These are phyloP conservation scores for Colletotrichum phormii DNA, from an alignment of 2,329 filamentous ascomycete genomes.

Conservation along the genomic window DNA sequence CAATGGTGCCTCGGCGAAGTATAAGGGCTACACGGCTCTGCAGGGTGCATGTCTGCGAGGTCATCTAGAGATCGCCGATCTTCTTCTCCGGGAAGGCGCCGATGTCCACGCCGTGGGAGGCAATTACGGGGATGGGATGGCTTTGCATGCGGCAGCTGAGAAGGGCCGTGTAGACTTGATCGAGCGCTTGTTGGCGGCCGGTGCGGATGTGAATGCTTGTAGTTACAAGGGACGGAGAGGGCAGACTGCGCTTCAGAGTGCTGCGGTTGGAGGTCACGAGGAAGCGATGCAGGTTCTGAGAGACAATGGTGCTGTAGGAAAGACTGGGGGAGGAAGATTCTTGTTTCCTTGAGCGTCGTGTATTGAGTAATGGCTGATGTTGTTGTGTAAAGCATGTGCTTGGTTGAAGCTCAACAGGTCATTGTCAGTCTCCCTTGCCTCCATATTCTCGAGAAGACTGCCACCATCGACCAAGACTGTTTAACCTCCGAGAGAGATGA, in stretches of 20 bases:
- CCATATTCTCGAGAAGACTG: background rate
- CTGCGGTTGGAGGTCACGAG: background rate
- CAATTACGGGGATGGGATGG: slow-evolving; percentile 30
- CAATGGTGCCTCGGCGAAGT: slow-evolving; percentile 32
- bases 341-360: background rate
- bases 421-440: background rate
- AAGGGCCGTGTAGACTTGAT: slow-evolving; percentile 36
- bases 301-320: background rate
- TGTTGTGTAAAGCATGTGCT: background rate
- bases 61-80: slow-evolving; percentile 45
- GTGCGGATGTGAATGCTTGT: slow-evolving; percentile 49
- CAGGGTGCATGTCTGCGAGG: slow-evolving; percentile 48
- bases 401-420: background rate
- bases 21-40: slow-evolving; percentile 45
- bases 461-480: background rate
- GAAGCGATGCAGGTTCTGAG: background rate
- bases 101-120: slow-evolving; percentile 39
- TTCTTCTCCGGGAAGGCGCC: slow-evolving; percentile 37
- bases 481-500: background rate
- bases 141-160: slow-evolving; percentile 37
- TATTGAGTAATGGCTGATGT: background rate
- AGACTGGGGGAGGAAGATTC: background rate
- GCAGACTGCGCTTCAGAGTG: background rate
- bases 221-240: background rate
- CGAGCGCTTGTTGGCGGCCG: slow-evolving; percentile 45